Percentiles rank a stretch among this genome's conserved stretches.
phyloP scores from a whole-genome alignment of 768 basidiomycete genomes.

The Tephrocybe sp. region DNA sequence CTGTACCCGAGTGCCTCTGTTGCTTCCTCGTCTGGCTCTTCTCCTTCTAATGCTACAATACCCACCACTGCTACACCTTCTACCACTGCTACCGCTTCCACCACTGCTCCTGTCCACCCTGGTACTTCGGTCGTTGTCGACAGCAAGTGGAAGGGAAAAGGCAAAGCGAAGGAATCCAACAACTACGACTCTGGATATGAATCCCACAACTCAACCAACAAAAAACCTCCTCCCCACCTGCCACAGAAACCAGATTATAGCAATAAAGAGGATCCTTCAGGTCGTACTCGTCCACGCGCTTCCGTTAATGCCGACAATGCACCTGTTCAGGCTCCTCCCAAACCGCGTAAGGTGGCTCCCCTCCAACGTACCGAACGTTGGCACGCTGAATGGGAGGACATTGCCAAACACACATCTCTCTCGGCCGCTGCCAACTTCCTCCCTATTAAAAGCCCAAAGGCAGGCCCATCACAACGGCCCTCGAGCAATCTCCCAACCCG shows the following conservation, averaged over 20 bases:
- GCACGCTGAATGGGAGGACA: no score
- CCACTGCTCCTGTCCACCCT: no score
- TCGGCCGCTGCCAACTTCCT: no score
- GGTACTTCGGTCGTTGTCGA: no score
- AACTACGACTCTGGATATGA: background rate
- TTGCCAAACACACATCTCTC: no score
- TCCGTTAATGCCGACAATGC: background rate
- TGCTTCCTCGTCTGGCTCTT: background rate
- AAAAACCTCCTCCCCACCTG: background rate
- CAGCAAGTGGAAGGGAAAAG: background rate
- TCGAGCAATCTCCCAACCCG: no score
- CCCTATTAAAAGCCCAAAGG: background rate
- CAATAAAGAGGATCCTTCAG: background rate
- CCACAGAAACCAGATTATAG: background rate
- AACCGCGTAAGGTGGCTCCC: no score
- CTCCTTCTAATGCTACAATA: background rate
- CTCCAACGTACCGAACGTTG: no score
- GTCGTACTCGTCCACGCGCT: background rate
- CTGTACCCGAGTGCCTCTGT: background rate
- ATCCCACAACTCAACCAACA: background rate
- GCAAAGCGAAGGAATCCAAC: background rate
- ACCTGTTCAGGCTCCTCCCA: background rate
- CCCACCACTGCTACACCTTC: background rate
- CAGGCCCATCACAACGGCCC: background rate
- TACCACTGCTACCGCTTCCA: no score